These are phyloP conservation scores for Plenodomus tracheiphilus DNA, from an alignment of 2,329 filamentous ascomycete genomes.

Conservation along the genomic window DNA sequence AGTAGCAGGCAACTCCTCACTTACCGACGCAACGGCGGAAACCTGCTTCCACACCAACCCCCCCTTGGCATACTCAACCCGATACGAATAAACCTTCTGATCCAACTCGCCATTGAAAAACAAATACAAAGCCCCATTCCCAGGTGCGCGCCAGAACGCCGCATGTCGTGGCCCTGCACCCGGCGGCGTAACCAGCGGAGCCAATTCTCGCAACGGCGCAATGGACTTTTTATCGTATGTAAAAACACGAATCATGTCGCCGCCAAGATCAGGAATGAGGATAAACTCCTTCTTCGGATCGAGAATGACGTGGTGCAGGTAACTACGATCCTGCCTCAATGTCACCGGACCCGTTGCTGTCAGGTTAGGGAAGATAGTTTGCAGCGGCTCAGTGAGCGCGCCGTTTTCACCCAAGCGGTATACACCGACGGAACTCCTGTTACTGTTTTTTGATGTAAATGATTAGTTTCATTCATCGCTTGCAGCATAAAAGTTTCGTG, in stretches of 20 bases:
- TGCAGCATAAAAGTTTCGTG: too few relatives aligned
- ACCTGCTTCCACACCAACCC: conserved; percentile 12
- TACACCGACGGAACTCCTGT: conserved; percentile 11
- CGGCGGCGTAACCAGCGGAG: conserved; percentile 49
- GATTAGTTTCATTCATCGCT: too few relatives aligned
- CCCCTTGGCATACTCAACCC: conserved; percentile 1
- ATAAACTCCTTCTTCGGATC: conserved; percentile 65
- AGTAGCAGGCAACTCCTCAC: conserved; percentile 5
- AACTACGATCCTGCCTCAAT: conserved; percentile 39
- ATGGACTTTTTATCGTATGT: conserved; percentile 48
- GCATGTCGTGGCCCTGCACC: conserved; percentile 67
- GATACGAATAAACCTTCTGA: conserved; percentile 18
- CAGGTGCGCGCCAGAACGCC: conserved; percentile 52
- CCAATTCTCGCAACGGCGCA: conserved; percentile 50
- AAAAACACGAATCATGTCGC: conserved; percentile 64
- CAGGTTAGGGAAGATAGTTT: conserved; percentile 10
- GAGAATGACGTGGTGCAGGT: conserved; percentile 59
- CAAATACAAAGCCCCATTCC: conserved; percentile 5
- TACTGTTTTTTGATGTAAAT: too few relatives aligned
- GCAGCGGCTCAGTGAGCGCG: conserved; percentile 1
- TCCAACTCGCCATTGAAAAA: conserved; percentile 18
- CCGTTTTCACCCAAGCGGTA: conserved; percentile 10
- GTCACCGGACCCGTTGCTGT: conserved; percentile 6
- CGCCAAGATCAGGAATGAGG: conserved; percentile 66
- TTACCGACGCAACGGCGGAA: not conserved